These are phyloP conservation scores for Botrytis squamosa DNA, from an alignment of 2,329 filamentous ascomycete genomes.

Conservation along the genomic window DNA sequence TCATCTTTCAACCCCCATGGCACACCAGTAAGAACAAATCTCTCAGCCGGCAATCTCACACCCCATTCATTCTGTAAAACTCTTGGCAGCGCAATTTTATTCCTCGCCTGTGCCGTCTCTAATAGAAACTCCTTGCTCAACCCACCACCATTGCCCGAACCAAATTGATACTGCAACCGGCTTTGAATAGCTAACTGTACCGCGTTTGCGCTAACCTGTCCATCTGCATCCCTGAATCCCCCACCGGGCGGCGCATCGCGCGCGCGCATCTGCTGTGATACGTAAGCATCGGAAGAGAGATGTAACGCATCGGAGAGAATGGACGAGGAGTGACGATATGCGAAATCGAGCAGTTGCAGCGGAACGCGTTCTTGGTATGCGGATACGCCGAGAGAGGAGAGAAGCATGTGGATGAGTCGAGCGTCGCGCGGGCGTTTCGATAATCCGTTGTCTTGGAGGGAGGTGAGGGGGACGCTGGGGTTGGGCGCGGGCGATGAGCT, in stretches of 20 bases:
- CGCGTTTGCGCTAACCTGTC: constrained; percentile 59
- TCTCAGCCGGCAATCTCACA: constrained; percentile 63
- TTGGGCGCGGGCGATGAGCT: constrained; percentile 25
- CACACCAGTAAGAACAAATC: constrained; percentile 65
- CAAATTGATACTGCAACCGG: constrained; percentile 68
- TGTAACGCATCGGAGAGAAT: constrained; percentile 71
- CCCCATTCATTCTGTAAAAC: constrained; percentile 67
- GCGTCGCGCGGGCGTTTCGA: constrained; percentile 69
- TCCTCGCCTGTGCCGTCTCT: constrained; percentile 70
- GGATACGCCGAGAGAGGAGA: constrained; percentile 75
- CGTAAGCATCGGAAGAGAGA: constrained; percentile 67
- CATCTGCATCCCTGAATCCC: constrained; percentile 37
- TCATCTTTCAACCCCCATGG: constrained; percentile 63
- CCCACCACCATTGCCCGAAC: constrained; percentile 50
- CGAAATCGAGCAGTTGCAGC: constrained; percentile 79
- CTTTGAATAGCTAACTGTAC: constrained; percentile 71
- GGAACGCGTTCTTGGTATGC: constrained; percentile 81
- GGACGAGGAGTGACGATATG: constrained; percentile 75
- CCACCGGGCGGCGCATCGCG: constrained; percentile 38
- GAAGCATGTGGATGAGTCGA: constrained; percentile 75
- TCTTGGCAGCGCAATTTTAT: constrained; percentile 63
- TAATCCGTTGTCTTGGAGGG: constrained; percentile 37
- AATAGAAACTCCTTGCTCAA: constrained; percentile 73
- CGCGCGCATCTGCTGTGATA: constrained; percentile 41
- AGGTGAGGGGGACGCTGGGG: constrained; percentile 37